Conservation (phyloP, 345 rosid species). For the Atalantia buxifolia region DNA sequence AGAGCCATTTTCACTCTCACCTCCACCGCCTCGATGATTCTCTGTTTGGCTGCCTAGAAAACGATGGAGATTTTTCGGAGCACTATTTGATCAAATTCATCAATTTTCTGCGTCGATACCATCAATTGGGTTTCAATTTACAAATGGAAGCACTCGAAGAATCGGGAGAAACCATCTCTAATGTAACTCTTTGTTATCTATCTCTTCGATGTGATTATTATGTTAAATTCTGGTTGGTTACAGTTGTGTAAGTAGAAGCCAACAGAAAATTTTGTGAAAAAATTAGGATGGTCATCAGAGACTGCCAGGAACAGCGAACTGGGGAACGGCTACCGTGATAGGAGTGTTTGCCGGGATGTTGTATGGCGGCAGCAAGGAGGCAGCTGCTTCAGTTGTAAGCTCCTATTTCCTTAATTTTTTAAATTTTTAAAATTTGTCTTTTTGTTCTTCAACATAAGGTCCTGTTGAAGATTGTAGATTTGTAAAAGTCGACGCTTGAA, state of each 20-base stretch:
- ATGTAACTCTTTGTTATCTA: slow-evolving; percentile 22
- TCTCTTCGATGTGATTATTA: background rate
- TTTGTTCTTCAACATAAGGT: background rate
- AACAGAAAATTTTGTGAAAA: slow-evolving; percentile 8
- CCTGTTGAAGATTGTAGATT: background rate
- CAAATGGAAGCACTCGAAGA: slow-evolving; percentile 32
- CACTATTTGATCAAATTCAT: slow-evolving; percentile 1
- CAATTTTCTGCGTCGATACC: background rate
- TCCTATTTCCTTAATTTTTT: background rate
- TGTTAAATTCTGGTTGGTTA: background rate
- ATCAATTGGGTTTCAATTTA: background rate
- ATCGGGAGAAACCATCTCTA: slow-evolving; percentile 25
- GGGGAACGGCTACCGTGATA: slow-evolving; percentile 86
- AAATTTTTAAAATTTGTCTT: too few relatives aligned
- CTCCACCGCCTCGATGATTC: background rate
- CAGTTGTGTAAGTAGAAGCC: background rate
- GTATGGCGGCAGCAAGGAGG: slow-evolving; percentile 96
- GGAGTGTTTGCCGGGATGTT: slow-evolving; percentile 90
- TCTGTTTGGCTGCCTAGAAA: background rate
- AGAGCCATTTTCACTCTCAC: background rate
- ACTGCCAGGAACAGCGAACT: slow-evolving; percentile 69
- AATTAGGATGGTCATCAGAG: slow-evolving; percentile 45
- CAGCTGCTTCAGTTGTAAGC: slow-evolving; percentile 86
- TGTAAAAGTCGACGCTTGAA: background rate
- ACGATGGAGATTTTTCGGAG: background rate